Evolutionary conservation across 352 stramenopile species (phyloP), one percentile per base, ranked within the genome.

Genomic region (Globisporangium yorkense): DNA sequence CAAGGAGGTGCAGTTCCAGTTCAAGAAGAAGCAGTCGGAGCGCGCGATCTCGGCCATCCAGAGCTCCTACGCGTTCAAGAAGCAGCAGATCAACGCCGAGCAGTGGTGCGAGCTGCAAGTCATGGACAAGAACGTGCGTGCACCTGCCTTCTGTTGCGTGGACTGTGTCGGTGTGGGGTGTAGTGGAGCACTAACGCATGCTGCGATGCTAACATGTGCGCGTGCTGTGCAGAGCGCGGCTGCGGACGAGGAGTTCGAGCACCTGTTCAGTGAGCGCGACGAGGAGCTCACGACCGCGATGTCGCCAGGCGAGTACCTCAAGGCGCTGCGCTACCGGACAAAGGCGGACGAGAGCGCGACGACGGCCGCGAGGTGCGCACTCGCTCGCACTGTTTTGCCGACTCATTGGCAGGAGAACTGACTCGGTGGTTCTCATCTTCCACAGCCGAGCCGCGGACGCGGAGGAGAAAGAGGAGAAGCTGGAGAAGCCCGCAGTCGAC

Each of bases 1-100:
- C 27, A 89, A 94, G 61, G 80, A 92, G 57, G 80, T 94, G 51
- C 84, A 94, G 69, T 88, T 94, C 59, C 80, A 92, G 66, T 92
- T 92, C 66, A 89, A 91, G 67, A 92, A 92, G 69, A 91, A 91
- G 48, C 84, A 89, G 68, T 89, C 78, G 43, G 80, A 92, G 54
- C 78, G 84, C 29, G 78, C 81, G 9, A 74, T 94, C 35, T 82
- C 72, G 0, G 80, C 80, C 15, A 90, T 91, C 51, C 82, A 91
- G 67, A 92, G 84, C 66, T 92, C 84, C 50, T 94, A 85, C 63
- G 82, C 80, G 39, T 91, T 86, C 72, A 88, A 87, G 63, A 88
- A 89, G 56, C 74, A 90, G 57, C 76, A 90, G 56, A 86, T 92
- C 63, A 84, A 89, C 44, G 77, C 79, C 2, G 84, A 94, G 60